Percentiles rank a stretch among this genome's conserved stretches.
Evolutionary conservation across 768 basidiomycete species (phyloP).

Genomic region (Russula compacta): DNA sequence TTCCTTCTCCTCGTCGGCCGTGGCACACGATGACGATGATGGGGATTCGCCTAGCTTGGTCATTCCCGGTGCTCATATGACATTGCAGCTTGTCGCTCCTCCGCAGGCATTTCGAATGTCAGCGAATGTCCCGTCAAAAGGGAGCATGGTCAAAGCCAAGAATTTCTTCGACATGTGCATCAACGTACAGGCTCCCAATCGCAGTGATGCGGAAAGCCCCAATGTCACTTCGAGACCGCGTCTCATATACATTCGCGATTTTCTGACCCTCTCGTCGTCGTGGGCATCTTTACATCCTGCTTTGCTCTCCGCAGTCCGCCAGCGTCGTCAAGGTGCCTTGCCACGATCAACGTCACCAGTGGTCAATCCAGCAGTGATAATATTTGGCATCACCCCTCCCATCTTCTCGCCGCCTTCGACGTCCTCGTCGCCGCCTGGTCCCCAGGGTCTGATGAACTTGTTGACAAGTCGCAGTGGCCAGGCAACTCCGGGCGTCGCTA

Average conservation of each 20-base stretch:
- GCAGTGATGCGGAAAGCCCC: conserved; percentile 19
- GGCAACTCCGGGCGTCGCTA: conserved; percentile 26
- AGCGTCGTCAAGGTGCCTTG: conserved; percentile 59
- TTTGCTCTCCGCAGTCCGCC: conserved; percentile 68
- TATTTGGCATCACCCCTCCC: conserved; percentile 82
- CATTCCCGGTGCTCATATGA: conserved; percentile 32
- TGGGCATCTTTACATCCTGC: conserved; percentile 75
- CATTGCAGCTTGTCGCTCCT: conserved; percentile 37
- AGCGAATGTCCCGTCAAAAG: conserved; percentile 1
- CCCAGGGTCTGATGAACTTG: conserved; percentile 34
- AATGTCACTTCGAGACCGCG: conserved; percentile 41
- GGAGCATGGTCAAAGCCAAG: conserved; percentile 39
- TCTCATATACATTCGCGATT: conserved; percentile 78
- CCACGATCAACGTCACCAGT: conserved; percentile 52
- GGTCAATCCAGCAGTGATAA: conserved; percentile 64
- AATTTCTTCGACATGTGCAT: conserved; percentile 72
- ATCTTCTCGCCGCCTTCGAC: conserved; percentile 40
- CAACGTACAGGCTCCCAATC: conserved; percentile 39
- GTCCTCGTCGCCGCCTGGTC: conserved; percentile 24
- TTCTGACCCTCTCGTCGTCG: conserved; percentile 61
- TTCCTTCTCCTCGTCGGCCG: conserved; percentile 25
- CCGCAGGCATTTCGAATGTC: conserved; percentile 22
- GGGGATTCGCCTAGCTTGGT: conserved; percentile 31
- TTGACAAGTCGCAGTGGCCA: conserved; percentile 37
- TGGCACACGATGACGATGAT: conserved; percentile 36